Evolutionary conservation across 2,329 filamentous ascomycete genomes (phyloP).

Genomic region (Onygenales sp.): DNA sequence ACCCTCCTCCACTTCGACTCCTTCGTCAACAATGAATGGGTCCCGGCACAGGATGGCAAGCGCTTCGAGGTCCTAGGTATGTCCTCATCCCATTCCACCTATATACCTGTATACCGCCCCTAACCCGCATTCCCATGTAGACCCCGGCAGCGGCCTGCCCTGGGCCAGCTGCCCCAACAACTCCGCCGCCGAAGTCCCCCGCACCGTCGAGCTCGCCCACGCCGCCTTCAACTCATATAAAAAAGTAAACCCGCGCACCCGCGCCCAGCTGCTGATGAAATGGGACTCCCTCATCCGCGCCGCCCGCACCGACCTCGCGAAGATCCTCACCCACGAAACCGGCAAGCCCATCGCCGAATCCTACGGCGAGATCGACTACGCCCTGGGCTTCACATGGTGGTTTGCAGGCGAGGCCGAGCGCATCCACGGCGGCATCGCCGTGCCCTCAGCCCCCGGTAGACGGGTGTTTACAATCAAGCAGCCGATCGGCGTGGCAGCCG

Average conservation of each 20-base stretch:
- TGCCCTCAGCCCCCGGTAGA: constrained; percentile 59
- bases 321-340: constrained; percentile 81
- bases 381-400: constrained; percentile 70
- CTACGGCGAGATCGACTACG: constrained; percentile 62
- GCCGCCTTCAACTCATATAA: constrained; percentile 52
- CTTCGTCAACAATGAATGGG: constrained; percentile 41
- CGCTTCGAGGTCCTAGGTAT: constrained; percentile 43
- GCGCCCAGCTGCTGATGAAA: constrained; percentile 54
- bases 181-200: constrained; percentile 50
- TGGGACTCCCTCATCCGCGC: constrained; percentile 57
- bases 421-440: constrained; percentile 65
- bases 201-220: constrained; percentile 50
- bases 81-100: background rate
- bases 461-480: constrained; percentile 71
- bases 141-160: constrained; percentile 42
- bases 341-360: constrained; percentile 74
- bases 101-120: background rate
- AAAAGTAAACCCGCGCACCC: constrained; percentile 50
- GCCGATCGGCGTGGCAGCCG: constrained; percentile 71
- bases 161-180: constrained; percentile 46
- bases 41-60: constrained; percentile 35
- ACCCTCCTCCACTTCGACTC: constrained; percentile 42
- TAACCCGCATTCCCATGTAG: constrained; percentile 16
- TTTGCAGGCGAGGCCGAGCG: constrained; percentile 71
- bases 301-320: constrained; percentile 62